These are phyloP conservation scores for Mycena polygramma DNA, from an alignment of 768 basidiomycete species.

Conservation along the genomic window DNA sequence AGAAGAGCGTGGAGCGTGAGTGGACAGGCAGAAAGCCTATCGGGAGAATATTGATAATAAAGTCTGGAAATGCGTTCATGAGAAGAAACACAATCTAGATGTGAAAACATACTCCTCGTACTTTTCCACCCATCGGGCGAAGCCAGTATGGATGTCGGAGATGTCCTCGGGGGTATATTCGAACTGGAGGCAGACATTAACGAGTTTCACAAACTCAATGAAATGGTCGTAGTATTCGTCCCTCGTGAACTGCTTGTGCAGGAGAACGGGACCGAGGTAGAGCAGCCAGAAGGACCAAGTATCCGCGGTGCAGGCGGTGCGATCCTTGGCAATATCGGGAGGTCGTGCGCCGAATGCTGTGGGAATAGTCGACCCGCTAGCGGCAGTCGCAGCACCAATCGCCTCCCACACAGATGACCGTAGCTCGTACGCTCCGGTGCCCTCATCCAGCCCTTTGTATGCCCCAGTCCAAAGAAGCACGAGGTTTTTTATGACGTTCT, in stretches of 20 bases:
- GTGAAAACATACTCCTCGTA: too few relatives aligned
- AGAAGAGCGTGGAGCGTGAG: slow-evolving; percentile 3
- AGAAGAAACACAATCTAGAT: too few relatives aligned
- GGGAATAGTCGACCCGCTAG: slow-evolving; percentile 39
- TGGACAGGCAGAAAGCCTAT: background rate
- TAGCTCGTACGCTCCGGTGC: slow-evolving; percentile 43
- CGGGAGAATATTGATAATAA: slow-evolving; percentile 9
- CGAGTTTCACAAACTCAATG: slow-evolving; percentile 37
- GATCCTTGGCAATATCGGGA: background rate
- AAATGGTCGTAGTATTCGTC: background rate
- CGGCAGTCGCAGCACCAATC: slow-evolving; percentile 44
- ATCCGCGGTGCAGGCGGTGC: background rate
- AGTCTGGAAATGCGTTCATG: slow-evolving; percentile 12
- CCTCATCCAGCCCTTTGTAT: slow-evolving; percentile 38
- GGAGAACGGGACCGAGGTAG: background rate
- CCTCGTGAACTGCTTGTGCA: background rate
- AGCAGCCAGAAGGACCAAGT: slow-evolving; percentile 1
- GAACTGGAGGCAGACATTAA: slow-evolving; percentile 49
- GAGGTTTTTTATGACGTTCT: slow-evolving; percentile 51
- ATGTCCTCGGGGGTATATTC: slow-evolving; percentile 34
- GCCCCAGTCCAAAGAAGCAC: slow-evolving; percentile 50
- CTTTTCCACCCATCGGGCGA: too few relatives aligned
- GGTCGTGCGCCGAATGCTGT: slow-evolving; percentile 40
- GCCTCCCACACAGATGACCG: slow-evolving; percentile 49
- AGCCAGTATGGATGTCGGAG: too few relatives aligned